phyloP scores from a whole-genome alignment of 352 stramenopile species.

The Phytophthora tubulina region DNA sequence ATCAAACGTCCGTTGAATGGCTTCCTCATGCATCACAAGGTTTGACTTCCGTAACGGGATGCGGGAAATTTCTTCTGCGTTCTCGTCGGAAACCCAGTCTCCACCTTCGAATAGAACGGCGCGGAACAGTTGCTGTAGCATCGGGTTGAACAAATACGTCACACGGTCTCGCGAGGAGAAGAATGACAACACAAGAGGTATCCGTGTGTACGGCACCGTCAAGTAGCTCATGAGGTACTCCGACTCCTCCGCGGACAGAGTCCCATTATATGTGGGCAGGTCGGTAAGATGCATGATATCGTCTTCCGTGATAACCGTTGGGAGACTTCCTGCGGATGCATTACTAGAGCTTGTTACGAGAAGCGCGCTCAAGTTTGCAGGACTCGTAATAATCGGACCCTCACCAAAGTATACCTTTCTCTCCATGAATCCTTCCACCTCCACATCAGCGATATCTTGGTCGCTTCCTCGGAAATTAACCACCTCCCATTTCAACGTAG shows the following conservation, averaged over 20 bases:
- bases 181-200: slow-evolving; percentile 98
- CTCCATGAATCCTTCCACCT: slow-evolving; percentile 89
- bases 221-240: slow-evolving; percentile 99
- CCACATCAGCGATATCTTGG: slow-evolving; percentile 91
- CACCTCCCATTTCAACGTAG: slow-evolving; percentile 86
- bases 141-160: slow-evolving; percentile 89
- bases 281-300: slow-evolving; percentile 98
- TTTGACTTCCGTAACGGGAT: slow-evolving; percentile 87
- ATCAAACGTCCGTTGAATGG: slow-evolving; percentile 78
- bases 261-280: slow-evolving; percentile 96
- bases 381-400: slow-evolving; percentile 84
- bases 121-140: slow-evolving; percentile 86
- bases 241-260: slow-evolving; percentile 96
- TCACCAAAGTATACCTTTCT: slow-evolving; percentile 91
- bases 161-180: slow-evolving; percentile 94
- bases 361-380: slow-evolving; percentile 68
- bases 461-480: slow-evolving; percentile 89
- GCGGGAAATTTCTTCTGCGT: slow-evolving; percentile 73
- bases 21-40: slow-evolving; percentile 83
- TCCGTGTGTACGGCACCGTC: slow-evolving; percentile 98
- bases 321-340: slow-evolving; percentile 39
- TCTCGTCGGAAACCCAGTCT: slow-evolving; percentile 79
- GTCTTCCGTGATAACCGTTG: slow-evolving; percentile 92
- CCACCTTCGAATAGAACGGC: slow-evolving; percentile 92
- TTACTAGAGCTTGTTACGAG: slow-evolving; percentile 65